Conservation (phyloP, 768 basidiomycete genomes). For the Suillus discolor region DNA sequence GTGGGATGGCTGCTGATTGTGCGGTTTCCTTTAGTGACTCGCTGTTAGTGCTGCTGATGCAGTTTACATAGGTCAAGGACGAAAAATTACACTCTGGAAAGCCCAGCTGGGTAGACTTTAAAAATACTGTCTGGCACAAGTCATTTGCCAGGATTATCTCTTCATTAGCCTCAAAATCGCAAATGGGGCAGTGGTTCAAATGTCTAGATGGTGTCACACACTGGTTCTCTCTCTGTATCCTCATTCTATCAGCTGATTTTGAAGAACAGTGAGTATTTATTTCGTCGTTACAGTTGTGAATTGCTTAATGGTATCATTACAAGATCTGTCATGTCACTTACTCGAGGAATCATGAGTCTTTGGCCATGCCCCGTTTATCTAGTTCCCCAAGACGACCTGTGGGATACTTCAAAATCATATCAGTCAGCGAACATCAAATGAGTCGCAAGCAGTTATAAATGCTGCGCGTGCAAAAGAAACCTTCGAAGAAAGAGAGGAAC, state of each 20-base stretch:
- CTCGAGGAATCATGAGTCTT: constrained; percentile 25
- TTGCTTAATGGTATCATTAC: background rate
- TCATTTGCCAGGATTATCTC: constrained; percentile 13
- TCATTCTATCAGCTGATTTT: constrained; percentile 44
- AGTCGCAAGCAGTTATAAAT: background rate
- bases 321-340: constrained; percentile 39
- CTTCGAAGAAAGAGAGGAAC: constrained; percentile 19
- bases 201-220: constrained; percentile 34
- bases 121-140: constrained; percentile 15
- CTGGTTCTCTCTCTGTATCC: constrained; percentile 31
- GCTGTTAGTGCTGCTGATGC: constrained; percentile 10
- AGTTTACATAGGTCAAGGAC: constrained; percentile 10
- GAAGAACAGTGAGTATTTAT: constrained; percentile 43
- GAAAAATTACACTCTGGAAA: constrained; percentile 8
- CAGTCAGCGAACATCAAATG: constrained; percentile 19
- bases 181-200: constrained; percentile 13
- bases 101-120: constrained; percentile 14
- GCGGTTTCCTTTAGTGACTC: constrained; percentile 9
- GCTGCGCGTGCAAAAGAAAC: constrained; percentile 16
- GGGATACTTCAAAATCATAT: constrained; percentile 9
- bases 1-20: constrained; percentile 45
- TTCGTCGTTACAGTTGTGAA: background rate
- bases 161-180: background rate
- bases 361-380: constrained; percentile 42
- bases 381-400: constrained; percentile 30